Conservation (phyloP, 306 rosid genomes). For the Gastrolobium bilobum region DNA sequence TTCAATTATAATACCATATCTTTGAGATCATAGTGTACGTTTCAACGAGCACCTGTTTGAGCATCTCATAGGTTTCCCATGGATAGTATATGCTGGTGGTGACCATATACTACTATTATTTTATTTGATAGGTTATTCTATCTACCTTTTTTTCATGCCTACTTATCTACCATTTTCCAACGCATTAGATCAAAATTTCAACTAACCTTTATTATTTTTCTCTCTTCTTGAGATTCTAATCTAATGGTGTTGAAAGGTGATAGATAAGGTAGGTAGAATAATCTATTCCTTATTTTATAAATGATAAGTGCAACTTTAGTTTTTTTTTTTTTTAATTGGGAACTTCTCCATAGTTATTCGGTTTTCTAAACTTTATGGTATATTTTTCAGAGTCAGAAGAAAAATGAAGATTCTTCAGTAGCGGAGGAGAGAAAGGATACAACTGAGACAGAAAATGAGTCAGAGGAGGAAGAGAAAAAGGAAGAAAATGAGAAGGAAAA, state of each 20-base stretch:
- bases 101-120: background rate
- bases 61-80: background rate
- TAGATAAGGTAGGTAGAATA: too few relatives aligned
- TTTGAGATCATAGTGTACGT: conserved; percentile 24
- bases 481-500: conserved; percentile 71
- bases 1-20: background rate
- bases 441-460: conserved; percentile 78
- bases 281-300: background rate
- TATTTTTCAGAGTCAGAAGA: conserved; percentile 69
- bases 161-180: too few relatives aligned
- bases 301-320: conserved; percentile 2
- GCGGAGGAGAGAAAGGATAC: conserved; percentile 58
- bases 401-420: conserved; percentile 64
- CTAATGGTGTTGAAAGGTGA: too few relatives aligned
- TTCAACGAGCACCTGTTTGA: conserved; percentile 2
- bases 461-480: conserved; percentile 66
- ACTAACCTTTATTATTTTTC: too few relatives aligned
- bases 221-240: too few relatives aligned
- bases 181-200: too few relatives aligned
- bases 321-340: background rate
- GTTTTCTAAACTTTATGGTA: conserved; percentile 39
- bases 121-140: too few relatives aligned
- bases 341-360: conserved; percentile 33
- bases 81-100: background rate
- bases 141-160: background rate